Conservation (phyloP, 164 flowering plant genomes). For the Umbellularia californica region DNA sequence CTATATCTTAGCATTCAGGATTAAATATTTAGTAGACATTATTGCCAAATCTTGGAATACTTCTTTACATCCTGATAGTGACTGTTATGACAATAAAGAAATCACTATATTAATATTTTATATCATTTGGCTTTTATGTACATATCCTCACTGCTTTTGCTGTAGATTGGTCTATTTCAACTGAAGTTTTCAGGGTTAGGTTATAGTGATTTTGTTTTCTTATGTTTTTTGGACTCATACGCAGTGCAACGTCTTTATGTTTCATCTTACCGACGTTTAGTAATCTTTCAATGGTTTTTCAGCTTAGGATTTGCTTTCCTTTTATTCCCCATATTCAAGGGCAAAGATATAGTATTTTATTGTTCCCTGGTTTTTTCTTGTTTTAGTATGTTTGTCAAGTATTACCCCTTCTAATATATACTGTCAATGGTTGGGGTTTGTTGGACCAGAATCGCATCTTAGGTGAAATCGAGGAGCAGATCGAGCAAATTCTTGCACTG, state of each 20-base stretch:
- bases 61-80: no score
- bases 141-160: neutral
- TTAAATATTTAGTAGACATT: no score
- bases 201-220: no score
- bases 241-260: neutral
- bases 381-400: neutral
- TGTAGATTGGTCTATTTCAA: neutral
- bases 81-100: no score
- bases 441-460: slow-evolving; percentile 71
- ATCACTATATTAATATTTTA: neutral
- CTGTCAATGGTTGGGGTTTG: slow-evolving; percentile 8
- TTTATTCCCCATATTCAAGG: neutral
- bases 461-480: slow-evolving; percentile 81
- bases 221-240: neutral
- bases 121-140: neutral
- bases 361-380: neutral
- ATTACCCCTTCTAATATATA: neutral
- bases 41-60: no score
- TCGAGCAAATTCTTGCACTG: slow-evolving; percentile 70
- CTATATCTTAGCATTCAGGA: neutral
- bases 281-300: neutral
- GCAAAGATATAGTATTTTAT: neutral
- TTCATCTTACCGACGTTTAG: neutral
- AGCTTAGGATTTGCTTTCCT: neutral
- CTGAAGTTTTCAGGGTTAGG: no score